Percentiles rank a stretch among this genome's conserved stretches.
phyloP scores from a whole-genome alignment of 768 basidiomycete genomes.

The Dentipellis sp. region DNA sequence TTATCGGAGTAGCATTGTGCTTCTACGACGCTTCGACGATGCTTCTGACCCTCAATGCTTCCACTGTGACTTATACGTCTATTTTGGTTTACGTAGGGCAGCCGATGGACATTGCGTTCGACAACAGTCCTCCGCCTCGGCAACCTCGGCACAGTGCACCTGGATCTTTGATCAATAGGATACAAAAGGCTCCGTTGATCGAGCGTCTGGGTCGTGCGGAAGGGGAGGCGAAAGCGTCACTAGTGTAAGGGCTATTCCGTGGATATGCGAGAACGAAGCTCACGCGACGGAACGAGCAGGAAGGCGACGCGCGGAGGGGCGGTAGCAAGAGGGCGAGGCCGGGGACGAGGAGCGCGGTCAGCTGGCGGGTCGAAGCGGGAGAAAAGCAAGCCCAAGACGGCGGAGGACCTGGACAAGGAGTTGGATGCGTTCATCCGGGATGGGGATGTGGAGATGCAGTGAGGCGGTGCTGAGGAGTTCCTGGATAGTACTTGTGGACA shows the following conservation, averaged over 20 bases:
- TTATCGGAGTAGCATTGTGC: background rate
- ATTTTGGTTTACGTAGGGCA: conserved; percentile 43
- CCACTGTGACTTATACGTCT: background rate
- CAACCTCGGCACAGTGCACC: conserved; percentile 26
- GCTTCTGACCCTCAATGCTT: no score
- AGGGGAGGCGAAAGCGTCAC: conserved; percentile 7
- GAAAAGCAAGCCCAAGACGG: conserved; percentile 51
- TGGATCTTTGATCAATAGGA: conserved; percentile 61
- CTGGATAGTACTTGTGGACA: no score
- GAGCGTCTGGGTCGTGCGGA: conserved; percentile 53
- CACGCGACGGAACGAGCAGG: background rate
- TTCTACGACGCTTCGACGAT: background rate
- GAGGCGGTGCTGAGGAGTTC: background rate
- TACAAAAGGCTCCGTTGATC: conserved; percentile 63
- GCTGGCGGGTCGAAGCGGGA: conserved; percentile 20
- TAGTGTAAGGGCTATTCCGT: conserved; percentile 4
- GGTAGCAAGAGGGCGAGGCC: conserved; percentile 20
- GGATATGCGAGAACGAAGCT: background rate
- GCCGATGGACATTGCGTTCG: conserved; percentile 65
- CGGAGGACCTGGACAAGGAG: conserved; percentile 81
- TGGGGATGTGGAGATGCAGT: conserved; percentile 7
- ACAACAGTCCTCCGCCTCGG: conserved; percentile 29
- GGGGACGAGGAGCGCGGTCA: conserved; percentile 20
- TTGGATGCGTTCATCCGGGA: conserved; percentile 65
- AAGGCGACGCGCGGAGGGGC: conserved; percentile 1